Evolutionary conservation across 2,329 filamentous ascomycete genomes (phyloP), one percentile per base, ranked within the genome.

Genomic region (Thermothelomyces thermophilus): DNA sequence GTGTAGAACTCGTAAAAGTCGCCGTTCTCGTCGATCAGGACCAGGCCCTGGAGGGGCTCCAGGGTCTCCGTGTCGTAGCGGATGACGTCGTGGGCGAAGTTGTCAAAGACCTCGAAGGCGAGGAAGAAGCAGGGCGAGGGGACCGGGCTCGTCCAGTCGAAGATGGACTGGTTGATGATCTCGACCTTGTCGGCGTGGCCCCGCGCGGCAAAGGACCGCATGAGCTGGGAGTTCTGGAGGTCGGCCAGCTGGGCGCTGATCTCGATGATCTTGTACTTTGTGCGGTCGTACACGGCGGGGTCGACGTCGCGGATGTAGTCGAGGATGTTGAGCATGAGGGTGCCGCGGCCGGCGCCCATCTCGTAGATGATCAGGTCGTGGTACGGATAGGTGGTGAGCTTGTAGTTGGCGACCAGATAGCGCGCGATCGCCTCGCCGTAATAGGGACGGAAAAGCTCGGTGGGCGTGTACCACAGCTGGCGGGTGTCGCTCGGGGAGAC

Each of bases 351-450:
- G 34, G 93, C 93, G 46, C 93, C 93, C 86, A 98, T 95, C 68
- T 98, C 93, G 77, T 96, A 98, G 67, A 98, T 94, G 61, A 95
- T 87, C 46, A 98, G 79, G 69, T 98, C 93, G 69, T 96, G 84
- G 73, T 97, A 96, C 2, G 93, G 93, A 66, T 93, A 97, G 49
- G 89, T 81, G 39, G 87, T 88, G 65, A 96, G 81, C 66, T 93
- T 90, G 77, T 98, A 98, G 72, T 98, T 96, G 58, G 88, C 84
- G 58, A 97, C 84, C 39, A 98, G 80, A 67, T 97, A 96, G 17
- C 91, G 84, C n/a, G 91, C 93, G 59, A 98, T 88, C 30, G 93
- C 88, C 73, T 98, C 90, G 64, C 91, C 94, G 66, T 98, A 98
- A 70, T 91, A 94, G 0, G 94, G 93, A 28, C 88, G 82, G 72